These are phyloP conservation scores for Picochlorum sp. DNA, from an alignment of 139 green algal species.

Conservation along the genomic window DNA sequence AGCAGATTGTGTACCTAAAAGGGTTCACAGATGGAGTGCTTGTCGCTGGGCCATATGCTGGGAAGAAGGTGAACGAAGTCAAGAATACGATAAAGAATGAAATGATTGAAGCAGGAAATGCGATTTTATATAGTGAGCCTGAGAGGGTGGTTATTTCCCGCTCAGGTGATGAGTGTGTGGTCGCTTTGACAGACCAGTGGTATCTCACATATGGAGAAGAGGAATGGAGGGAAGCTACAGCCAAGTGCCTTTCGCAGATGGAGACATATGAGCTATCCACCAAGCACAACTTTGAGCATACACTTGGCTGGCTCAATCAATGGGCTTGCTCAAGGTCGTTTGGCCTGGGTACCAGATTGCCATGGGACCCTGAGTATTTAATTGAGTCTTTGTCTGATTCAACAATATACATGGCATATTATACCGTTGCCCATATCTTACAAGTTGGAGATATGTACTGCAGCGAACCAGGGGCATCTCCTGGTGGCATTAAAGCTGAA, in stretches of 20 bases:
- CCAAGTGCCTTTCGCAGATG: slow-evolving; percentile 51
- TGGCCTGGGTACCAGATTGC: slow-evolving; percentile 87
- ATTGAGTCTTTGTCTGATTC: slow-evolving; percentile 97
- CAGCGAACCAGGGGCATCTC: slow-evolving; percentile 21
- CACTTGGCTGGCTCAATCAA: slow-evolving; percentile 88
- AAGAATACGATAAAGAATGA: slow-evolving; percentile 83
- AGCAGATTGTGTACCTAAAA: slow-evolving; percentile 91
- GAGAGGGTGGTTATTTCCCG: slow-evolving; percentile 74
- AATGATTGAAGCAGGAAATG: slow-evolving; percentile 63
- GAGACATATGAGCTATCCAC: slow-evolving; percentile 50
- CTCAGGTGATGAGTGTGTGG: slow-evolving; percentile 90
- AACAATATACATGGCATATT: slow-evolving; percentile 99
- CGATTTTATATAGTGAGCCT: slow-evolving; percentile 78
- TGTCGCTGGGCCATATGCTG: slow-evolving; percentile 70
- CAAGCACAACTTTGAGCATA: slow-evolving; percentile 62
- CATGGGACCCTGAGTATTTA: slow-evolving; percentile 92
- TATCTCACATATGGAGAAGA: slow-evolving; percentile 87
- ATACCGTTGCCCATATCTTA: slow-evolving; percentile 83
- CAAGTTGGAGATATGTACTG: slow-evolving; percentile 83
- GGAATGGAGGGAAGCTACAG: slow-evolving; percentile 56
- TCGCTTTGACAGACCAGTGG: slow-evolving; percentile 98
- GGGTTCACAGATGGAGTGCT: slow-evolving; percentile 96
- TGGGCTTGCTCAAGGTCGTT: slow-evolving; percentile 95
- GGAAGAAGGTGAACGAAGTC: slow-evolving; percentile 69
- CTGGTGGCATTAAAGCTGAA: slow-evolving; percentile 45